Evolutionary conservation across 164 flowering plant species (phyloP).

Genomic region (Dillenia turbinata): DNA sequence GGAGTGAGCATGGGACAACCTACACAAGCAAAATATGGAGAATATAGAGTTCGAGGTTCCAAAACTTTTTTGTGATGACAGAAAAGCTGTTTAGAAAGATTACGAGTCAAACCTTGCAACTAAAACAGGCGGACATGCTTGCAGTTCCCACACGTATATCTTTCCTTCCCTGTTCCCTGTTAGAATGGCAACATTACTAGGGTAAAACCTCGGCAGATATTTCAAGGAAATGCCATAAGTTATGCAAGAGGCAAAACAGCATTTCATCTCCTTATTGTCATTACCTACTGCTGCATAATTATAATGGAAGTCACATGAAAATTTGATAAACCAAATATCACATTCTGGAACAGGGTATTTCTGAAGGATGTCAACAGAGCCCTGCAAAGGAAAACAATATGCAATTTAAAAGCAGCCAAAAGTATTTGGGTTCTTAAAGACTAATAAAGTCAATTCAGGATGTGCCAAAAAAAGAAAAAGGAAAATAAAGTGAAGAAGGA

Average conservation of each 20-base stretch:
- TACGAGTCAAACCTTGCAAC: constrained; percentile 48
- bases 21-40: constrained; percentile 12
- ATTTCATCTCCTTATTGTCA: not conserved
- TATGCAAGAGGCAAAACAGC: not conserved
- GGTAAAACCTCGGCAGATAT: too few relatives aligned
- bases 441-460: not conserved
- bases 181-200: not conserved
- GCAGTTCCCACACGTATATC: constrained; percentile 93
- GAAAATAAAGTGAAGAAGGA: not conserved
- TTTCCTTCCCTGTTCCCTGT: constrained; percentile 97
- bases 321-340: constrained; percentile 98
- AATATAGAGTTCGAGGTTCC: not conserved
- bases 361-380: constrained; percentile 81
- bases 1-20: constrained; percentile 79
- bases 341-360: constrained; percentile 97
- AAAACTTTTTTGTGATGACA: not conserved
- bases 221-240: not conserved
- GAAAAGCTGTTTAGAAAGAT: not conserved
- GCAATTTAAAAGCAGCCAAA: constrained; percentile 3
- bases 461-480: not conserved
- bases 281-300: constrained; percentile 84
- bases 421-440: constrained; percentile 1
- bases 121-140: constrained; percentile 86
- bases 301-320: constrained; percentile 91
- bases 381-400: constrained; percentile 31